A percentile compares a stretch with the other conserved stretches of the same genome.
Conservation (phyloP, 139 green algal species). For the Nannochloris sp. region DNA sequence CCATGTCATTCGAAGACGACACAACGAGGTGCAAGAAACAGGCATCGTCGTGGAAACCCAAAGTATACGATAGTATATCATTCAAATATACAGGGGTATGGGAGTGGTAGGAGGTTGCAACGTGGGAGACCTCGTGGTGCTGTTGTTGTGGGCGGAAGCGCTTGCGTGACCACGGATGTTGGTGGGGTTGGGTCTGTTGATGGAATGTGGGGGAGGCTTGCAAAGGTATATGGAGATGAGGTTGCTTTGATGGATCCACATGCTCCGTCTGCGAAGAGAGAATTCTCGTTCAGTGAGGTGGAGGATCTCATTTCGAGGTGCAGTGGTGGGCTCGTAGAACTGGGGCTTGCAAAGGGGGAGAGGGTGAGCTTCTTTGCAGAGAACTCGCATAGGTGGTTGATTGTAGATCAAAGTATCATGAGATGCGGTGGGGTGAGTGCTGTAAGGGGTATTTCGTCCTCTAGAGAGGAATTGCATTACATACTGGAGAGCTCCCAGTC, state of each 20-base stretch:
- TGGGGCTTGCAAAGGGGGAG: conserved; percentile 32
- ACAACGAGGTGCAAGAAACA: background rate
- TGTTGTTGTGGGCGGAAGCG: background rate
- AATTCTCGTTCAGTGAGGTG: conserved; percentile 17
- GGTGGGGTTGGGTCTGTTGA: background rate
- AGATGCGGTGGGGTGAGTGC: conserved; percentile 49
- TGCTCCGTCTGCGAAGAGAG: conserved; percentile 8
- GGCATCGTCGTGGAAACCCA: background rate
- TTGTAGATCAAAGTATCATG: conserved; percentile 79
- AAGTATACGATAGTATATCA: background rate
- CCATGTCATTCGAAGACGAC: background rate
- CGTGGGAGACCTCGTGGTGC: background rate
- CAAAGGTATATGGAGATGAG: conserved; percentile 24
- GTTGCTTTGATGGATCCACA: conserved; percentile 50
- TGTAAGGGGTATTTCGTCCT: conserved; percentile 18
- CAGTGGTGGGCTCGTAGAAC: conserved; percentile 38
- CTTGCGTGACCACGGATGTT: background rate
- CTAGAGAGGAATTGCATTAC: conserved; percentile 65
- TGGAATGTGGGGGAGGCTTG: conserved; percentile 19
- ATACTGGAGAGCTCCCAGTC: conserved; percentile 63
- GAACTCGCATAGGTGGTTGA: conserved; percentile 69
- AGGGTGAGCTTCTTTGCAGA: conserved; percentile 76
- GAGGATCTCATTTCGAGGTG: conserved; percentile 32
- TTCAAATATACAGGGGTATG: background rate
- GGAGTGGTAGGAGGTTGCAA: no score